phyloP scores from a whole-genome alignment of 2,329 filamentous ascomycete genomes.

The Fusarium aywerte region DNA sequence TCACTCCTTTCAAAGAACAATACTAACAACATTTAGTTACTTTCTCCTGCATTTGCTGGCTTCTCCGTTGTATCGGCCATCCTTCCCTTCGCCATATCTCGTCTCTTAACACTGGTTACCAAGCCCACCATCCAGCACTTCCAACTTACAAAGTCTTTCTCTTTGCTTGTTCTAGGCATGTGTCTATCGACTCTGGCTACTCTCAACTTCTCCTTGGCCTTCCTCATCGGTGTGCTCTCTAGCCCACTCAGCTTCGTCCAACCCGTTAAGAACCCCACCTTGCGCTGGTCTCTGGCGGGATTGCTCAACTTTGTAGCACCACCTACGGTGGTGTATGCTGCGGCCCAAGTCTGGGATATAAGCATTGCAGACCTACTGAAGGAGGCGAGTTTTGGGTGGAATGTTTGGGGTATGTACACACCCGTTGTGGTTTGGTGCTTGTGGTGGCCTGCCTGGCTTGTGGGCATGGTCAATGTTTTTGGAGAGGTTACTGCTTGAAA shows the following conservation, averaged over 20 bases:
- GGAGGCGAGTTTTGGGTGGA: slow-evolving; percentile 86
- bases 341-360: slow-evolving; percentile 55
- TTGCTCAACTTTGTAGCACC: slow-evolving; percentile 72
- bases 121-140: slow-evolving; percentile 74
- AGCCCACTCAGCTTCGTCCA: slow-evolving; percentile 81
- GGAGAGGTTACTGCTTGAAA: slow-evolving; percentile 48
- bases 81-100: slow-evolving; percentile 68
- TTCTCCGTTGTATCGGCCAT: slow-evolving; percentile 66
- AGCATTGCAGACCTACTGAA: slow-evolving; percentile 69
- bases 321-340: slow-evolving; percentile 63
- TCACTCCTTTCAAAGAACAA: not conserved
- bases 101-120: slow-evolving; percentile 62
- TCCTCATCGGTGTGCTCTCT: slow-evolving; percentile 83
- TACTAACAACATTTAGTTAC: slow-evolving; percentile 57
- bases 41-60: slow-evolving; percentile 66
- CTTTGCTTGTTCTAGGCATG: slow-evolving; percentile 90
- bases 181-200: slow-evolving; percentile 93
- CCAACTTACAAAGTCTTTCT: slow-evolving; percentile 87
- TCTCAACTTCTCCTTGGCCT: slow-evolving; percentile 91
- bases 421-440: slow-evolving; percentile 92
- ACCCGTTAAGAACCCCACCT: slow-evolving; percentile 55
- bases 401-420: slow-evolving; percentile 89
- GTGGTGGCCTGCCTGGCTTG: slow-evolving; percentile 94
- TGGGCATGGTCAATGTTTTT: slow-evolving; percentile 67
- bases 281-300: slow-evolving; percentile 57